Base-by-base conservation (phyloP, 1,284 basidiomycete genomes). In the Anthracocystis setariae region DNA sequence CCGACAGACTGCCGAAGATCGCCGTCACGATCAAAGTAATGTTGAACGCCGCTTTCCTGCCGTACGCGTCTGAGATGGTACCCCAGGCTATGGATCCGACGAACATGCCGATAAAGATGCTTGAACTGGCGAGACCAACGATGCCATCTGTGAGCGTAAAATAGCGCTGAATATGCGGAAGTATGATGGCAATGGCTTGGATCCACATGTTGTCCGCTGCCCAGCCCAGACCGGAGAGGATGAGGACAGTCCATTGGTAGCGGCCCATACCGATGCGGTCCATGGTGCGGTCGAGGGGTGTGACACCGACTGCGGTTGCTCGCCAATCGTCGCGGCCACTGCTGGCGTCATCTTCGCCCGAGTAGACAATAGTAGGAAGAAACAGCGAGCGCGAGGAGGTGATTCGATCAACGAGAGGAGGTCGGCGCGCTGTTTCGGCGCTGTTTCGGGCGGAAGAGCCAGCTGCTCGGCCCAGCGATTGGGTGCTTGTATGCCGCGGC, bases 41-140 rank as follows among this genome's bases (percentile, higher is more conserved):
- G 77, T 97, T 95, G 86, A 98, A 98, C 0, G 94, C 93, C 2
- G 90, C 86, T 51, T 89, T 90, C 25, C 95, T 89, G 2, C 95
- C 95, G 46, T 79, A 78, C 7, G 79, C 65, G 57, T 85, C 84
- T n/a, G 84, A 83, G 32, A 79, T 76, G 37, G 65, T 67, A 3
- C 82, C 82, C 82, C 81, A 83, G 0, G 62, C 74, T 10, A 95
- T 85, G 0, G 93, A 93, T 4, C 94, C 94, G 57, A 97, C 83
- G 92, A 96, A 96, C 95, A 98, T 98, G 39, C 95, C 92, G 8
- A 88, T 89, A 82, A 93, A 92, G 87, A 92, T 90, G 8, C 89
- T 88, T 3, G 91, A 90, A 0, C 90, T 92, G 2, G 93, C 84
- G 1, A 87, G 82, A 33, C 92, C 92, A 57, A 93, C 91, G 74